Conservation (phyloP, 2,329 filamentous ascomycete genomes). For the Fusarium xylarioides region DNA sequence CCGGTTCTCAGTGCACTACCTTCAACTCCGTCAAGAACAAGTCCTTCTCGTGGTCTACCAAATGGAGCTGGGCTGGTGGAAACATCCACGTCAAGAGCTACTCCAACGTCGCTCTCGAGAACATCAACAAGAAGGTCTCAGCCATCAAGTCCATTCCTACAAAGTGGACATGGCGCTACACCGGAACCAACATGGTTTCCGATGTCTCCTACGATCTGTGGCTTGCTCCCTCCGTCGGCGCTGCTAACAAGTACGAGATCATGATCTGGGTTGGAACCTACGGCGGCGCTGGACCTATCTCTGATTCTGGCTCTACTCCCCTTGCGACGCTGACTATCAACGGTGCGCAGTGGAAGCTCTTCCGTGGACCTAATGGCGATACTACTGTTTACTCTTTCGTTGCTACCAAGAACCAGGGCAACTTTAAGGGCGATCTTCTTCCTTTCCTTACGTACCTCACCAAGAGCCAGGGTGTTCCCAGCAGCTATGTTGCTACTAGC, state of each 20-base stretch:
- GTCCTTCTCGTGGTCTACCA: constrained; percentile 53
- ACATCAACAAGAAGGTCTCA: constrained; percentile 48
- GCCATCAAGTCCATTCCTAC: constrained; percentile 48
- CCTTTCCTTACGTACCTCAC: constrained; percentile 67
- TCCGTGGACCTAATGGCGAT: constrained; percentile 66
- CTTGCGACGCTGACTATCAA: constrained; percentile 59
- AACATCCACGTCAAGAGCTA: constrained; percentile 55
- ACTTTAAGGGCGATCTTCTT: constrained; percentile 65
- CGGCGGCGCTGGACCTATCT: constrained; percentile 67
- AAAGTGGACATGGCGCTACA: constrained; percentile 47
- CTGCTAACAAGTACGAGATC: constrained; percentile 64
- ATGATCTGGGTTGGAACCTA: constrained; percentile 71
- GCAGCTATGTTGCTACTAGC: constrained; percentile 34
- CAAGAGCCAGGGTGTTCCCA: constrained; percentile 51
- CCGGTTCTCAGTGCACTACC: constrained; percentile 54
- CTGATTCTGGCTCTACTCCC: constrained; percentile 9
- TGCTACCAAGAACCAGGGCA: constrained; percentile 53
- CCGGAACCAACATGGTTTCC: constrained; percentile 52
- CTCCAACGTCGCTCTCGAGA: constrained; percentile 53
- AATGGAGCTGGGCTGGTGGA: constrained; percentile 54
- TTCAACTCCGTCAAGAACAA: constrained; percentile 48
- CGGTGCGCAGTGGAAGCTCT: constrained; percentile 66
- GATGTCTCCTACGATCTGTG: constrained; percentile 71
- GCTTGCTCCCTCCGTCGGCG: constrained; percentile 57
- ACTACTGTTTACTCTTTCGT: constrained; percentile 69